Evolutionary conservation across 2,329 filamentous ascomycete genomes (phyloP).

Genomic region (Ploettnerulaceae sp.): DNA sequence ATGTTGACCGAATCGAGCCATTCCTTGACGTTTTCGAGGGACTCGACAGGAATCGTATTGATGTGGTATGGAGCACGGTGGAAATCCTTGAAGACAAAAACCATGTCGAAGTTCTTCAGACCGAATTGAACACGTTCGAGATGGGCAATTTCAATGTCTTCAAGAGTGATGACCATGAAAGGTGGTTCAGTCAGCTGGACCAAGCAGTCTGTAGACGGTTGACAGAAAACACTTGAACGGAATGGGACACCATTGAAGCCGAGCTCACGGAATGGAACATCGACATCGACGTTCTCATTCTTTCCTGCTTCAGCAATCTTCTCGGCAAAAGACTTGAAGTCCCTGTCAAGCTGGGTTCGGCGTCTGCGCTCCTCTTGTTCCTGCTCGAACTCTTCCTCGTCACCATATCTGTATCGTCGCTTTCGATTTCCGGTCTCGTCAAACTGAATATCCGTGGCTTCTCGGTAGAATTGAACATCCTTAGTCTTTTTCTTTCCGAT

Average conservation of each 20-base stretch:
- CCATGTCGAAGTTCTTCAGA: slow-evolving; percentile 97
- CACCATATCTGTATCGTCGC: slow-evolving; percentile 94
- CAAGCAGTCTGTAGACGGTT: slow-evolving; percentile 93
- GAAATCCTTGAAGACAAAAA: slow-evolving; percentile 98
- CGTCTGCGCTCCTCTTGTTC: slow-evolving; percentile 94
- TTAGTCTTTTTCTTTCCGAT: slow-evolving; percentile 98
- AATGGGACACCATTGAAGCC: slow-evolving; percentile 96
- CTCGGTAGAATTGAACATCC: slow-evolving; percentile 96
- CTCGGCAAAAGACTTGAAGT: slow-evolving; percentile 94
- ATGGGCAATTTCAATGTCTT: slow-evolving; percentile 94
- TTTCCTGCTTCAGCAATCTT: slow-evolving; percentile 96
- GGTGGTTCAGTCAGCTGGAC: slow-evolving; percentile 96
- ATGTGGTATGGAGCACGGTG: slow-evolving; percentile 84
- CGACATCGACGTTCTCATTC: slow-evolving; percentile 84
- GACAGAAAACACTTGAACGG: slow-evolving; percentile 90
- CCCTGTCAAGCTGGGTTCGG: slow-evolving; percentile 84
- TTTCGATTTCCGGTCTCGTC: slow-evolving; percentile 98
- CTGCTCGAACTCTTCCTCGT: slow-evolving; percentile 97
- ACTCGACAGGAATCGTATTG: slow-evolving; percentile 97
- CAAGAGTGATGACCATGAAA: slow-evolving; percentile 91
- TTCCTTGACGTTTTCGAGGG: slow-evolving; percentile 91
- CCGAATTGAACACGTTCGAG: slow-evolving; percentile 95
- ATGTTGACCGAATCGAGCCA: slow-evolving; percentile 97
- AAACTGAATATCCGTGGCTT: slow-evolving; percentile 97
- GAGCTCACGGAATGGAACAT: slow-evolving; percentile 94